A percentile compares a stretch with the other conserved stretches of the same genome.
phyloP scores from a whole-genome alignment of 1,284 basidiomycete species.

The Pseudozyma pruni region DNA sequence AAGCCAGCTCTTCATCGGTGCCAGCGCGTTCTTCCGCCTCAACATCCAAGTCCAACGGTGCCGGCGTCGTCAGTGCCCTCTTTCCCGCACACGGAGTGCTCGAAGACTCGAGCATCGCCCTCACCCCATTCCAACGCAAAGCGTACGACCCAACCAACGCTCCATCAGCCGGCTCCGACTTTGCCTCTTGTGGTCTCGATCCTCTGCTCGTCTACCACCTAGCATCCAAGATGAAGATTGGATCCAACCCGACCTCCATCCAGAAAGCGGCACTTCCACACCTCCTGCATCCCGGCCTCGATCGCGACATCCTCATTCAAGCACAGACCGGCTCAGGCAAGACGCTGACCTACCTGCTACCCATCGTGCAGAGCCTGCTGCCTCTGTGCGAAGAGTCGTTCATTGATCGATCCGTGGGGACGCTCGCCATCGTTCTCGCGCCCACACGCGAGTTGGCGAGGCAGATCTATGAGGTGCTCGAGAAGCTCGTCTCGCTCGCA shows the following conservation, averaged over 20 bases:
- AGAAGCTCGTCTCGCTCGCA: constrained; percentile 73
- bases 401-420: constrained; percentile 81
- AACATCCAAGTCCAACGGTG: constrained; percentile 5
- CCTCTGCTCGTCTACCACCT: constrained; percentile 84
- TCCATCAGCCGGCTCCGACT: constrained; percentile 69
- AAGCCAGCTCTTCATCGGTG: constrained; percentile 6
- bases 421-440: constrained; percentile 91
- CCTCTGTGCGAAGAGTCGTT: constrained; percentile 80
- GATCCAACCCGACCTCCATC: constrained; percentile 84
- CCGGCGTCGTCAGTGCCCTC: constrained; percentile 30
- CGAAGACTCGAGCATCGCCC: constrained; percentile 14
- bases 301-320: constrained; percentile 90
- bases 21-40: constrained; percentile 13
- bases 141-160: constrained; percentile 61
- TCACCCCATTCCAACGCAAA: constrained; percentile 12
- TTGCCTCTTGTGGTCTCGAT: constrained; percentile 76
- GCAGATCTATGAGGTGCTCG: constrained; percentile 83
- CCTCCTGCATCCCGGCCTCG: constrained; percentile 71
- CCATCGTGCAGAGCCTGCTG: constrained; percentile 92
- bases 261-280: constrained; percentile 84
- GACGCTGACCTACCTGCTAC: constrained; percentile 91
- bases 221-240: constrained; percentile 81
- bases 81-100: constrained; percentile 39
- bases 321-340: constrained; percentile 99
- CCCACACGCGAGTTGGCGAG: constrained; percentile 95